Conservation (phyloP, 129 eudicot species). For the Arctium minus region DNA sequence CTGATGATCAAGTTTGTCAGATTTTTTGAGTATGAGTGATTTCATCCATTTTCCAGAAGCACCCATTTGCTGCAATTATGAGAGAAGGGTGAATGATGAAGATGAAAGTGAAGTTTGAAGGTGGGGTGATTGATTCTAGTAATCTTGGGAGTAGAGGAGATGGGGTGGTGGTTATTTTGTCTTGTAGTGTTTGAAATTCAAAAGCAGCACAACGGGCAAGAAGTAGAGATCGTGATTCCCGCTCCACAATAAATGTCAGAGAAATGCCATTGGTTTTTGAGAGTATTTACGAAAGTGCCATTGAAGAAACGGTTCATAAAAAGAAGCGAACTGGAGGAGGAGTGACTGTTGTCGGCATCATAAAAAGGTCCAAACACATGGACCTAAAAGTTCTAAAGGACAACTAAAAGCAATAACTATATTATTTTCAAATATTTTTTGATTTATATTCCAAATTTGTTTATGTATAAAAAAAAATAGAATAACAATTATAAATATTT, state of each 20-base stretch:
- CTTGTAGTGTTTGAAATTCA: conserved; percentile 32
- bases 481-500: no score
- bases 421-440: background rate
- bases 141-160: background rate
- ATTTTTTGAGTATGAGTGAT: conserved; percentile 62
- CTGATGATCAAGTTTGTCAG: conserved; percentile 54
- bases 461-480: no score
- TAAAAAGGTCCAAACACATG: conserved; percentile 37
- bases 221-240: conserved; percentile 26
- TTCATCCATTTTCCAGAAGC: conserved; percentile 96
- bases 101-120: background rate
- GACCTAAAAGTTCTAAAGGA: conserved; percentile 16
- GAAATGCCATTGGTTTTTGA: conserved; percentile 5
- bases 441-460: no score
- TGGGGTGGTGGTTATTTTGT: conserved; percentile 20
- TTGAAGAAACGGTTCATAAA: conserved; percentile 9
- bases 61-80: conserved; percentile 54
- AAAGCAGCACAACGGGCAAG: conserved; percentile 29
- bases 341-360: conserved; percentile 27
- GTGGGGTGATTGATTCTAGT: background rate
- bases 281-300: conserved; percentile 9
- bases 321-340: conserved; percentile 15
- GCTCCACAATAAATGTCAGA: conserved; percentile 27
- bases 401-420: conserved; percentile 2
- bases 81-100: background rate